Evolutionary conservation across 495 filamentous ascomycete species (phyloP), one percentile per base, ranked within the genome.

Genomic region (Penicillium arizonense): DNA sequence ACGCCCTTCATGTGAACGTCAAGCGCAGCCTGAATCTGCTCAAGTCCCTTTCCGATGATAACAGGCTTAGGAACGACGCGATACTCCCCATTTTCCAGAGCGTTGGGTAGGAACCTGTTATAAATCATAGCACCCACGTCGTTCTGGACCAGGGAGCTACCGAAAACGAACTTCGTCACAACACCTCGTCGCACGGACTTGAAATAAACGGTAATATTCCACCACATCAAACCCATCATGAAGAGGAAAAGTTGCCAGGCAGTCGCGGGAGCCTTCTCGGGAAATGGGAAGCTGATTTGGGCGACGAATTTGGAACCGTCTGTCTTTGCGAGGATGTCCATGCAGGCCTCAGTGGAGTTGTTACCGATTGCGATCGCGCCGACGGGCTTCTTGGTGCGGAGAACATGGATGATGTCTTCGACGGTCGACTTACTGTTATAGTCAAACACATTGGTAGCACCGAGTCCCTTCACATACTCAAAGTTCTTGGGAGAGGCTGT

Each of bases 371-470:
- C 33, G 5, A 53, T 47, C 1, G 46, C 53, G 4, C 58, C 58
- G 2, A 35, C 50, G 8, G 43, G 33, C 4, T 42, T 46, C 13
- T 37, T 36, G 3, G 47, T 57, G 13, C 52, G 9, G 2, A 64
- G 20, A 2, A 50, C 56, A 0, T 30, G 13, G 20, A 69, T 28
- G 1, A 75, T 44, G 13, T 70, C 65, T 0, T 64, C 47, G 1
- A 70, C 61, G 0, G 77, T 62, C 0, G 57, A 69, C 3, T 58
- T 16, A 40, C 56, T 66, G 7, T 69, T 69, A 63, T 88, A 86
- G 63, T 89, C 83, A 45, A 86, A 81, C 1, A 76, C 79, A n/a
- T 70, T 44, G 20, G 44, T 69, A 2, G 85, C 86, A 5, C 86
- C 84, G 0, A 86, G 71, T 2, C 47, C 56, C 54, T 74, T 77